phyloP scores from a whole-genome alignment of 106 monocot species.

The Alisma plantagoaquatica region DNA sequence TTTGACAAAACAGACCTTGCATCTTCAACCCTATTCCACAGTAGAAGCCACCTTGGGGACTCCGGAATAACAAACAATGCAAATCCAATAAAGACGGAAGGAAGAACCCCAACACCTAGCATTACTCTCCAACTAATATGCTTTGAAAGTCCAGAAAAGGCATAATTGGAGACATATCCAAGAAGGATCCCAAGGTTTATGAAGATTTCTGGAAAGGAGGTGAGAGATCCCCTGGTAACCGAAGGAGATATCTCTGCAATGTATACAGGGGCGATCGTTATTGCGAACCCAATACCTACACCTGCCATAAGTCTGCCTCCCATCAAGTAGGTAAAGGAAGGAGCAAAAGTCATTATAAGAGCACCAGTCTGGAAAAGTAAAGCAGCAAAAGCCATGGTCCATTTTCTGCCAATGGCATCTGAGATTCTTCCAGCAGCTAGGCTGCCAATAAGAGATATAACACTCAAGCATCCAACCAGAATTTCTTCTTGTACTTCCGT shows the following conservation, averaged over 20 bases:
- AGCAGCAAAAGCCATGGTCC: slow-evolving; percentile 91
- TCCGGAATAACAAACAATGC: slow-evolving; percentile 81
- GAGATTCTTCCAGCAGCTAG: slow-evolving; percentile 72
- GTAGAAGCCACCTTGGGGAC: slow-evolving; percentile 91
- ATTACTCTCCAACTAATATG: slow-evolving; percentile 89
- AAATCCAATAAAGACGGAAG: slow-evolving; percentile 75
- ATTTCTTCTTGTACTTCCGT: slow-evolving; percentile 88
- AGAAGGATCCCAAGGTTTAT: slow-evolving; percentile 91
- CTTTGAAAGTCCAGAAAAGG: slow-evolving; percentile 66
- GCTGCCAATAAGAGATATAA: slow-evolving; percentile 78
- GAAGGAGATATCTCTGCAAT: slow-evolving; percentile 96
- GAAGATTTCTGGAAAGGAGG: slow-evolving; percentile 96
- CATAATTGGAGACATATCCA: slow-evolving; percentile 89
- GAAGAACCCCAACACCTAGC: slow-evolving; percentile 92
- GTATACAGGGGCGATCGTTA: slow-evolving; percentile 95
- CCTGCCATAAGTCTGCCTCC: slow-evolving; percentile 75
- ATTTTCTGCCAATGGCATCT: slow-evolving; percentile 81
- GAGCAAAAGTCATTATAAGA: slow-evolving; percentile 67
- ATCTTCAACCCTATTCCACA: slow-evolving; percentile 68
- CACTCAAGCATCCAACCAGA: slow-evolving; percentile 74
- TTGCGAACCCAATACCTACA: slow-evolving; percentile 83
- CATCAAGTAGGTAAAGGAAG: slow-evolving; percentile 66
- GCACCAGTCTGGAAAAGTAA: slow-evolving; percentile 79
- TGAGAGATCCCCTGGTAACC: slow-evolving; percentile 56
- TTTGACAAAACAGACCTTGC: slow-evolving; percentile 57